phyloP scores from a whole-genome alignment of 2,329 filamentous ascomycete species.

The Acarospora socialis region DNA sequence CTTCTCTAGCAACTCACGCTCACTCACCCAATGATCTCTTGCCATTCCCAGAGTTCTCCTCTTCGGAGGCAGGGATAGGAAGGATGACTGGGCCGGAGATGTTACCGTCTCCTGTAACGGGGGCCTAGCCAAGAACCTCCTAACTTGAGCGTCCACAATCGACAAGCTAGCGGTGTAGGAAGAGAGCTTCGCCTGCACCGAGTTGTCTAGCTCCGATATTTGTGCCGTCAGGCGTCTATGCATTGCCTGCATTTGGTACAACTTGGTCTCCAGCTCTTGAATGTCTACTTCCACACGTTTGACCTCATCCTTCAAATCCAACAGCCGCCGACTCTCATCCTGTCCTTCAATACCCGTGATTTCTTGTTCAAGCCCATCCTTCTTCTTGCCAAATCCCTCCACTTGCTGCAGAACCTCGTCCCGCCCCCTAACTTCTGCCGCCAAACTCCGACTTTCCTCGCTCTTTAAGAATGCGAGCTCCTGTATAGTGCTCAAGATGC shows the following conservation, averaged over 20 bases:
- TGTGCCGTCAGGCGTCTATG: slow-evolving; percentile 40
- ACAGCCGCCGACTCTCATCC: slow-evolving; percentile 28
- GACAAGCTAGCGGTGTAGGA: slow-evolving; percentile 43
- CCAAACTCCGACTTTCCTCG: slow-evolving; percentile 39
- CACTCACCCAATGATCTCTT: slow-evolving; percentile 39
- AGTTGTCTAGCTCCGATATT: slow-evolving; percentile 40
- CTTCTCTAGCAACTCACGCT: slow-evolving; percentile 31
- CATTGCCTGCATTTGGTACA: slow-evolving; percentile 40
- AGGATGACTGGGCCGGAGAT: slow-evolving; percentile 23
- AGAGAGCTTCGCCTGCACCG: slow-evolving; percentile 42
- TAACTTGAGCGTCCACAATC: slow-evolving; percentile 41
- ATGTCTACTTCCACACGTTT: slow-evolving; percentile 41
- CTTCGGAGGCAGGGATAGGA: slow-evolving; percentile 39
- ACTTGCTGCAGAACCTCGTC: slow-evolving; percentile 36
- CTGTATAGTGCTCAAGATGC: slow-evolving; percentile 42
- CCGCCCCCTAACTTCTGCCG: slow-evolving; percentile 30
- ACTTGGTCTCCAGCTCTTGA: slow-evolving; percentile 39
- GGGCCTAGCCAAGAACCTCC: slow-evolving; percentile 36
- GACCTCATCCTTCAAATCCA: slow-evolving; percentile 36
- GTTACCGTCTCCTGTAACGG: slow-evolving; percentile 18
- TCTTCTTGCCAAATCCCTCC: slow-evolving; percentile 36
- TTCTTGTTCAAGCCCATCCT: slow-evolving; percentile 34
- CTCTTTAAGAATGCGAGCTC: slow-evolving; percentile 41
- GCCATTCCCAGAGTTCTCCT: slow-evolving; percentile 47
- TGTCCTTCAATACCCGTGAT: slow-evolving; percentile 35